Percentiles rank a stretch among this genome's conserved stretches.
These are phyloP conservation scores for Actinidia polygama DNA, from an alignment of 179 eudicot genomes.

Conservation along the genomic window DNA sequence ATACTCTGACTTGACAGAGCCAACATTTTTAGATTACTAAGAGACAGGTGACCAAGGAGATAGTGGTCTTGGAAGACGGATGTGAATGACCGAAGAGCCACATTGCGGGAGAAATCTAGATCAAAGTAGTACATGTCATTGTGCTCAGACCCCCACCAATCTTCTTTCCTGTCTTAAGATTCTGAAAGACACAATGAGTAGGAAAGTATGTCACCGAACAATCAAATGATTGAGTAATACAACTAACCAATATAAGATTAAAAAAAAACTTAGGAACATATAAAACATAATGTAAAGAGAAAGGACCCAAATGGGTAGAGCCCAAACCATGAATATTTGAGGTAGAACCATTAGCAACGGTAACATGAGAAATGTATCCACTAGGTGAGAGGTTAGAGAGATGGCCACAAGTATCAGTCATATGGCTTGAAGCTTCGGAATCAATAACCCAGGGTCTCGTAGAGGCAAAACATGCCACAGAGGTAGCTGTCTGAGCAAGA, in stretches of 20 bases:
- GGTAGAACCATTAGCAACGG: neutral
- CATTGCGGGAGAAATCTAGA: neutral
- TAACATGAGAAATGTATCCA: neutral
- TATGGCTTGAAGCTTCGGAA: neutral
- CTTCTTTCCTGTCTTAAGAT: neutral
- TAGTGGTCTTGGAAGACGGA: neutral
- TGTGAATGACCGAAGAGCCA: neutral
- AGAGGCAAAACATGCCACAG: neutral
- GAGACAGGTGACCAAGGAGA: neutral
- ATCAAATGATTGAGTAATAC: neutral
- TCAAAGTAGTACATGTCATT: neutral
- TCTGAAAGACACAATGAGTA: neutral
- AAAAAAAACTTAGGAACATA: neutral
- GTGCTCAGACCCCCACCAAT: neutral
- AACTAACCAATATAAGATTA: neutral
- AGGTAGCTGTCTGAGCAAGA: neutral
- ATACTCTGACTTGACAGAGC: neutral
- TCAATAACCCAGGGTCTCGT: neutral
- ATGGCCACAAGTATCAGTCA: neutral
- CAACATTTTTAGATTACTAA: neutral
- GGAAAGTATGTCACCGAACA: neutral
- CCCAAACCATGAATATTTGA: neutral
- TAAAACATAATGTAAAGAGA: neutral
- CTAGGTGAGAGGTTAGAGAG: neutral
- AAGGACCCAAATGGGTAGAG: neutral